Percentiles rank a stretch among this genome's conserved stretches.
Conservation (phyloP, 2,329 filamentous ascomycete species). For the Trichophyton verrucosum region DNA sequence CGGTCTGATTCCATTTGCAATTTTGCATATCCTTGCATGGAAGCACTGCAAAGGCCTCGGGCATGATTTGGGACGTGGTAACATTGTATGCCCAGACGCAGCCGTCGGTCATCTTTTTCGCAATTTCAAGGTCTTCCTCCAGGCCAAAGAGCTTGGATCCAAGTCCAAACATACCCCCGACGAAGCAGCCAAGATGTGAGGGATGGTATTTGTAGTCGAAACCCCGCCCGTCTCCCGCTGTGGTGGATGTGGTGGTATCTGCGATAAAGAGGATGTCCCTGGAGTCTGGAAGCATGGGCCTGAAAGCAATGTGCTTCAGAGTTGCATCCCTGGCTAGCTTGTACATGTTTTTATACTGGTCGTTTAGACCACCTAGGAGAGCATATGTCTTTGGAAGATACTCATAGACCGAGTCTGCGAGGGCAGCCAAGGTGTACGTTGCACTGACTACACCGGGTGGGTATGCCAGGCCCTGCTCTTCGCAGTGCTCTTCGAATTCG, state of each 20-base stretch:
- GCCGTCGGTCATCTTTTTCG: conserved; percentile 40
- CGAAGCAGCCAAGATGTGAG: conserved; percentile 43
- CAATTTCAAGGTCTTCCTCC: conserved; percentile 38
- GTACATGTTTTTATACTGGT: conserved; percentile 56
- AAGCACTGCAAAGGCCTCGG: conserved; percentile 36
- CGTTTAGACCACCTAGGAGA: conserved; percentile 59
- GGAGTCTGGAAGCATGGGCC: conserved; percentile 57
- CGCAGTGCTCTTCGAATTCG: conserved; percentile 19
- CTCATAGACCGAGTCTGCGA: conserved; percentile 47
- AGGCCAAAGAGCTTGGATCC: conserved; percentile 42
- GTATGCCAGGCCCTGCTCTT: conserved; percentile 28
- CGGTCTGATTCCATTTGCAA: conserved; percentile 14
- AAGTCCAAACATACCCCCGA: conserved; percentile 45
- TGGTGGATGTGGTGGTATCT: conserved; percentile 38
- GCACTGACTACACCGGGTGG: conserved; percentile 17
- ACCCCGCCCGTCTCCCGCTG: conserved; percentile 19
- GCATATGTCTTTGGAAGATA: conserved; percentile 55
- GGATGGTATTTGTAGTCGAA: conserved; percentile 29
- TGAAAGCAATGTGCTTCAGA: conserved; percentile 62
- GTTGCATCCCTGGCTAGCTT: conserved; percentile 53
- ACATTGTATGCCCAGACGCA: conserved; percentile 45
- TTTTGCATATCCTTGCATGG: conserved; percentile 24
- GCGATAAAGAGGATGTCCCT: conserved; percentile 55
- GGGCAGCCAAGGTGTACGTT: conserved; percentile 40
- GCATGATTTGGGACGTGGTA: conserved; percentile 43